Evolutionary conservation across 2,329 filamentous ascomycete species (phyloP), one percentile per base, ranked within the genome.

Genomic region (Fusarium mundagurra): DNA sequence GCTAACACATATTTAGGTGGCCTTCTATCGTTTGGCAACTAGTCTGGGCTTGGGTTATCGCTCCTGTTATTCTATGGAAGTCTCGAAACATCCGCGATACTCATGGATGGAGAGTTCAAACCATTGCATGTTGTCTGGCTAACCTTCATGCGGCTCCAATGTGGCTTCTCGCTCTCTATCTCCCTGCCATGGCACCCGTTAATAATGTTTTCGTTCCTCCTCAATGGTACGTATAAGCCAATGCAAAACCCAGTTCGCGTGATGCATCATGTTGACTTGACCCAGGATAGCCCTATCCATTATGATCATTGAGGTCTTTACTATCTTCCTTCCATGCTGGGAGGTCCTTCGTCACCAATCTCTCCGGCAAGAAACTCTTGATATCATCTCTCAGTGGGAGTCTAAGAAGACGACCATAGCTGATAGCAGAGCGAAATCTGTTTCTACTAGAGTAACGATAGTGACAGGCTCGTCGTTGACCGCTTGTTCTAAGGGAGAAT

Each of bases 101-200:
- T 4, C 88, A 91, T 72, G 88, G 90, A 57, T 93, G 91, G 91
- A 85, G 90, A 13, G 76, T 87, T 6, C 90, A 92, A 78, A 92
- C 90, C 18, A 88, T 89, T 44, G 81, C 80, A 17, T 88, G 85
- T 76, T n/a, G 43, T 36, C 24, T 36, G 36, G 34, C 69, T 68
- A 51, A 67, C 61, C 84, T 93, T 16, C 90, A 88, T 47, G 91
- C 90, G 17, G 88, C 90, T 5, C 91, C 91, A 0, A 86, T 93
- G 82, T 92, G 90, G 88, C 85, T 92, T 41, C 82, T 91, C 41
- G 90, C 89, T 45, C 83, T 88, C 4, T 85, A 88, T 65, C 83
- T 84, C 4, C 85, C 88, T 11, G 83, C 71, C 3, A 86, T 91
- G 80, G 83, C 81, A 8, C 75, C 80, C 0, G 82, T 91, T 59